These are phyloP conservation scores for Salix udensis DNA, from an alignment of 345 rosid genomes.

Conservation along the genomic window DNA sequence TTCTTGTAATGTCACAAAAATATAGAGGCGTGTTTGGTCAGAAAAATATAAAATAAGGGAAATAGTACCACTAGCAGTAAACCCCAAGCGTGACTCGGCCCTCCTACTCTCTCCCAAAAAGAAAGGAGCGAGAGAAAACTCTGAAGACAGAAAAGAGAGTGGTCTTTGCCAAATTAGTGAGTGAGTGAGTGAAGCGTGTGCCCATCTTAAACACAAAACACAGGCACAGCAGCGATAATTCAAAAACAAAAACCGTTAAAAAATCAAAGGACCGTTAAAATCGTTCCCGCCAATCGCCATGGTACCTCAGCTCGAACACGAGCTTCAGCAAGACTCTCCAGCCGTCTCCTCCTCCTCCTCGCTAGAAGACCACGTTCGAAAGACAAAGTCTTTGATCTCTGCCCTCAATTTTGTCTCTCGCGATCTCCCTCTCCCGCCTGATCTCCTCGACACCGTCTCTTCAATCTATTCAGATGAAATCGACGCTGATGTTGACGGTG, in stretches of 20 bases:
- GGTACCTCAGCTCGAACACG: conserved; percentile 66
- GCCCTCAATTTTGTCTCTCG: conserved; percentile 89
- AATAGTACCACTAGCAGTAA: background rate
- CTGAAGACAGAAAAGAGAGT: conserved; percentile 2
- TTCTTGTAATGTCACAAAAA: background rate
- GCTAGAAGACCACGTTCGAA: conserved; percentile 33
- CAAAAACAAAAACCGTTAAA: conserved; percentile 21
- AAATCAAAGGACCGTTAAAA: conserved; percentile 14
- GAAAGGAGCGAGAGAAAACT: conserved; percentile 1
- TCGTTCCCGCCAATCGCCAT: conserved; percentile 58
- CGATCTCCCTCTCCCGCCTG: conserved; percentile 80
- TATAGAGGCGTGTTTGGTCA: conserved; percentile 13
- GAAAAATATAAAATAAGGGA: background rate
- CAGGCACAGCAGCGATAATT: background rate
- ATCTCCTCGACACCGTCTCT: conserved; percentile 59
- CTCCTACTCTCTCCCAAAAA: background rate
- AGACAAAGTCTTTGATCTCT: conserved; percentile 68
- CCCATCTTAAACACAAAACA: background rate
- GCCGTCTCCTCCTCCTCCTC: conserved; percentile 9
- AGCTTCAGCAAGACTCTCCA: conserved; percentile 23
- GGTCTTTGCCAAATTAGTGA: conserved; percentile 4
- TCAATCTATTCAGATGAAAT: conserved; percentile 47
- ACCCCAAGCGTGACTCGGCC: background rate
- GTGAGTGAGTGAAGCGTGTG: background rate
- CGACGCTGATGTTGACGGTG: conserved; percentile 9